Evolutionary conservation across 179 eudicot genomes (phyloP), one percentile per base, ranked within the genome.

Genomic region (Silene noctiflora): DNA sequence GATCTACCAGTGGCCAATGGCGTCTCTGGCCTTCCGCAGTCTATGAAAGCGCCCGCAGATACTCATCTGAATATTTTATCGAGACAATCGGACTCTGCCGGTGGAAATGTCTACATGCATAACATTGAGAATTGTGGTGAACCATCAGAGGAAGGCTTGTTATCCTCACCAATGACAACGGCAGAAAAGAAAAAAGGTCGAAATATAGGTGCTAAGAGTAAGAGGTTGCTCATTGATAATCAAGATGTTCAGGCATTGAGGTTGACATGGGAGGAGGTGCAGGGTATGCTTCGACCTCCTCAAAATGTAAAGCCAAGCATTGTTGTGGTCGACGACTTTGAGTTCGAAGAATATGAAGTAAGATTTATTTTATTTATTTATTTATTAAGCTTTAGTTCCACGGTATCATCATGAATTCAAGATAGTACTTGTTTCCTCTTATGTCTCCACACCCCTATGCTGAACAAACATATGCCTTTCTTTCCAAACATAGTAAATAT

Each of bases 121-220:
- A 72, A 77, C 51, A 66, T 76, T 84, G 96, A 90, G 53, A 90
- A 84, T 76, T 75, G 79, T 78, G 86, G 77, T 42, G 85, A 76
- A 68, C 81, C 73, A 19, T 73, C 80, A 27, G 90, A 79, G 78
- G 92, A 85, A 73, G 86, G 81, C 75, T 78, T 76, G 44, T 39
- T 84, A 67, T 69, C 82, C 35, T 66, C 81, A 14, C 73, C 90
- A 22, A 64, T 83, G 73, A 71, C 69, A 72, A 83, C 71, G 55
- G 81, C 87, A 61, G 97, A 93, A 79, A 84, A 84, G 81, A 91
- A 91, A 81, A 86, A 83, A 80, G 88, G 87, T 82, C 85, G 93
- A 81, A 93, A 90, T 69, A 85, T 91, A 75, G 91, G 98, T 68
- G 79, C 85, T 66, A 85, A 83, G 87, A 84, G 79, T 72, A 86